Base-by-base conservation (phyloP, 2,329 filamentous ascomycete species). In the Pseudogymnoascus sp. region DNA sequence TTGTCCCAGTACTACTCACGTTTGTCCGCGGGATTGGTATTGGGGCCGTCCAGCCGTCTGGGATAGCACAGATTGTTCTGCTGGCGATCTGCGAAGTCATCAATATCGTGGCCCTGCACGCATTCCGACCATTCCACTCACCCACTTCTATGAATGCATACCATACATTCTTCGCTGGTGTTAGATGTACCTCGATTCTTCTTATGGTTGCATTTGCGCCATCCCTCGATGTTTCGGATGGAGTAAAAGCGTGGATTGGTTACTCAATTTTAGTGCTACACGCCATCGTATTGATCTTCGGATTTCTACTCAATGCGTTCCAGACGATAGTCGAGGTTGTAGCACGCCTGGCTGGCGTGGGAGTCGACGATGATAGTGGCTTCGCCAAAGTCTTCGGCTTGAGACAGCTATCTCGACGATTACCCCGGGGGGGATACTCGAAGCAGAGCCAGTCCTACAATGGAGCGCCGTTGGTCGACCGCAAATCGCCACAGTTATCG, bases 91-190 rank as follows among this genome's bases (percentile, higher is more conserved):
- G 92, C 75, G 94, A 99, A 77, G 89, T 97, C 66, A 88, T 97
- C 35, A 85, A 92, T 64, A 86, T 97, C 37, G 80, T 97, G 50
- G 93, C 92, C 0, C 78, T 97, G 4, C 87, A 94, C 69, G 91
- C 91, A 6, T 96, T 97, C 77, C 86, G 90, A 14, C 94, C 94
- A 0, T 99, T 95, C 71, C 88, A 93, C 65, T 86, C 87, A 1
- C 86, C 92, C 21, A 97, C 94, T 0, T 97, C 93, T 28, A 99
- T 99, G 94, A 97, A 97, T 72, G 85, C 91, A 8, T 97, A 97
- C 69, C 92, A 97, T 70, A 90, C 89, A 1, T 85, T 92, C 66
- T 96, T 97, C 74, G 85, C 92, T 0, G 77, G 82, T 1, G 79
- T 96, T 12, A 86, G 94, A 35, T 87, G 97, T 33, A 76, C 90